Evolutionary conservation across 768 basidiomycete genomes (phyloP).

Genomic region (Lactarius tabidus): DNA sequence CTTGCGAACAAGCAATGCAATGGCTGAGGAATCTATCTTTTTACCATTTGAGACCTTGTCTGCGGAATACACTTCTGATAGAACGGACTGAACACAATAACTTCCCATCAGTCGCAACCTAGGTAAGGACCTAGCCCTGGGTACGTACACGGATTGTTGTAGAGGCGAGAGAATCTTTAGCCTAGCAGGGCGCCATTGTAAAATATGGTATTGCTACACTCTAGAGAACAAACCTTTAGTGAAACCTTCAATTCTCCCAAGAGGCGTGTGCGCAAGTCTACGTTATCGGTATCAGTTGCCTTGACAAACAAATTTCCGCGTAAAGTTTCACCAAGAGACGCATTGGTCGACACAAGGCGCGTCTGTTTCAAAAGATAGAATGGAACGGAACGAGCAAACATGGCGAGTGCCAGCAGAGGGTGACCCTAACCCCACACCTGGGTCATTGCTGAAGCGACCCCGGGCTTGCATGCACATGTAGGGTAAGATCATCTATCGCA

Average conservation of each 20-base stretch:
- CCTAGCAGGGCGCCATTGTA: slow-evolving; percentile 35
- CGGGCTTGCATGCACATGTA: no score
- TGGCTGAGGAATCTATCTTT: slow-evolving; percentile 44
- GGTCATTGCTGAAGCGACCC: background rate
- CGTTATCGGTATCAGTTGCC: background rate
- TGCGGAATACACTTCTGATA: slow-evolving; percentile 63
- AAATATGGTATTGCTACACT: background rate
- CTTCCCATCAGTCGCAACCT: background rate
- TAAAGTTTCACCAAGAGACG: background rate
- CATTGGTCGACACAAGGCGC: background rate
- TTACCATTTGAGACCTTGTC: slow-evolving; percentile 51
- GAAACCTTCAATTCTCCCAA: slow-evolving; percentile 54
- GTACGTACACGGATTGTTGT: slow-evolving; percentile 46
- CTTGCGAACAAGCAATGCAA: slow-evolving; percentile 54
- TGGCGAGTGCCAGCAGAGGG: background rate
- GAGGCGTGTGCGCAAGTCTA: slow-evolving; percentile 54
- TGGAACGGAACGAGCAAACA: slow-evolving; percentile 1
- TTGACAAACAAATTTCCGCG: background rate
- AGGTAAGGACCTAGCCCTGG: background rate
- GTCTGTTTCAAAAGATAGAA: background rate
- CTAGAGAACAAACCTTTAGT: slow-evolving; percentile 51
- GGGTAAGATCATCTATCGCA: background rate
- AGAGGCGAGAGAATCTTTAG: slow-evolving; percentile 51
- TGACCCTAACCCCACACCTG: background rate
- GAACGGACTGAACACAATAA: slow-evolving; percentile 46